These are phyloP conservation scores for Geoglossum cookeanum DNA, from an alignment of 2,329 filamentous ascomycete genomes.

Conservation along the genomic window DNA sequence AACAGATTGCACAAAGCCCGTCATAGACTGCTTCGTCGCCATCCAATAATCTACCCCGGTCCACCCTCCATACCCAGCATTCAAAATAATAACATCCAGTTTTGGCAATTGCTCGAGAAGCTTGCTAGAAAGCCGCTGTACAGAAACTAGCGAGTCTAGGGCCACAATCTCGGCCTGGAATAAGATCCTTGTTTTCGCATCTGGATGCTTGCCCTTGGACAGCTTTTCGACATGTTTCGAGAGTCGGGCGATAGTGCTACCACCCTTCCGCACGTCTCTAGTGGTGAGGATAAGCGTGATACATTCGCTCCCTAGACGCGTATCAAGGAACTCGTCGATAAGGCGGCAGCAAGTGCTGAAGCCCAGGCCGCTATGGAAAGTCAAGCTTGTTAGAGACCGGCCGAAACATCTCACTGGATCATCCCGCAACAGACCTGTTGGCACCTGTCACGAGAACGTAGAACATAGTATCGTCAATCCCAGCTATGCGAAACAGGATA, in stretches of 20 bases:
- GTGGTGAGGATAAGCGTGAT: constrained; percentile 73
- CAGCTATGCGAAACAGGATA: too few species aligned
- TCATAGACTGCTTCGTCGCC: constrained; percentile 37
- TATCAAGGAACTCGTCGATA: constrained; percentile 72
- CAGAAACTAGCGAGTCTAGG: constrained; percentile 33
- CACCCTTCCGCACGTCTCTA: constrained; percentile 52
- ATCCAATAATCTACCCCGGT: constrained; percentile 50
- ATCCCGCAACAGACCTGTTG: constrained; percentile 42
- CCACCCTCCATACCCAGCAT: constrained; percentile 82
- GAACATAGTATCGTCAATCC: constrained; percentile 12
- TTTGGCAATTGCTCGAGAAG: constrained; percentile 41
- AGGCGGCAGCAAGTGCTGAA: constrained; percentile 67
- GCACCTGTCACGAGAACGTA: constrained; percentile 63
- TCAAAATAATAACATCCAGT: constrained; percentile 64
- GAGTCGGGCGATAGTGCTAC: constrained; percentile 48
- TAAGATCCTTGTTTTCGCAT: constrained; percentile 23
- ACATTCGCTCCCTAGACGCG: constrained; percentile 44
- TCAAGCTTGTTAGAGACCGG: neutral
- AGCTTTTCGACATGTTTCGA: constrained; percentile 39
- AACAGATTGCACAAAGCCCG: constrained; percentile 44
- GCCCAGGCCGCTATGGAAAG: constrained; percentile 52
- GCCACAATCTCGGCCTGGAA: constrained; percentile 39
- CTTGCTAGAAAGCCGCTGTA: constrained; percentile 32
- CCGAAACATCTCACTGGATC: neutral
- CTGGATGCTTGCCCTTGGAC: constrained; percentile 9